Evolutionary conservation across 768 basidiomycete genomes (phyloP), one percentile per base, ranked within the genome.

Genomic region (Suillus americanus): DNA sequence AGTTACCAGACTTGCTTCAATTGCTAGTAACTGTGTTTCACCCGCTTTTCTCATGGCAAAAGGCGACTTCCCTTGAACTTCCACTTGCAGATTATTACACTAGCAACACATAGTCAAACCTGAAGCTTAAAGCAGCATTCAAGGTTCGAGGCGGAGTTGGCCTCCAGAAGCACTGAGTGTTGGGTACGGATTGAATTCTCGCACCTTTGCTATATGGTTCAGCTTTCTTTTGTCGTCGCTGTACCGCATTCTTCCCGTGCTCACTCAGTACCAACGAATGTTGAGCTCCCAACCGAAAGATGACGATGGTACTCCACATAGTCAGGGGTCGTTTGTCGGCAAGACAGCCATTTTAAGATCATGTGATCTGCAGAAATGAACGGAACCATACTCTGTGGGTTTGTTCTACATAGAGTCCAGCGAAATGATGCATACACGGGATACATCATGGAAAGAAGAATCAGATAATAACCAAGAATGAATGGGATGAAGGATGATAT

Each of bases 331-430:
- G 33, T 77, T 95, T 48, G 80, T 83, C 0, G 91, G 91, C 0
- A 86, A 85, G 63, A 92, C 88, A 5, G 92, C 91, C 25, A 76
- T 95, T 33, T 79, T 89, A 6, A 95, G 95, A 5, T 88, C 89
- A 16, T 89, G 91, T 64, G 95, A 97, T 75, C 96, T 94, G 92
- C 86, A 90, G 67, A 95, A 96, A 63, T 84, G 77, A 67, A 67
- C 7, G 33, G 35, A 2, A 14, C 35, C 16, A 18, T 20, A 18
- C 18, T 12, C 55, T 25, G 37, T 40, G 4, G 25, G 25, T 57
- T 18, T 18, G 38, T 57, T 40, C 40, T 41, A 59, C 56, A 40
- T 40, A 5, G 16, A 38, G 25, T 57, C 38, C 56, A 28, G 6
- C 1, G 12, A 37, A 30, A 46, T 67, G 53, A 59, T 20, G 23